Percentiles rank a stretch among this genome's conserved stretches.
These are phyloP conservation scores for Fusarium napiforme DNA, from an alignment of 2,329 filamentous ascomycete species.

Conservation along the genomic window DNA sequence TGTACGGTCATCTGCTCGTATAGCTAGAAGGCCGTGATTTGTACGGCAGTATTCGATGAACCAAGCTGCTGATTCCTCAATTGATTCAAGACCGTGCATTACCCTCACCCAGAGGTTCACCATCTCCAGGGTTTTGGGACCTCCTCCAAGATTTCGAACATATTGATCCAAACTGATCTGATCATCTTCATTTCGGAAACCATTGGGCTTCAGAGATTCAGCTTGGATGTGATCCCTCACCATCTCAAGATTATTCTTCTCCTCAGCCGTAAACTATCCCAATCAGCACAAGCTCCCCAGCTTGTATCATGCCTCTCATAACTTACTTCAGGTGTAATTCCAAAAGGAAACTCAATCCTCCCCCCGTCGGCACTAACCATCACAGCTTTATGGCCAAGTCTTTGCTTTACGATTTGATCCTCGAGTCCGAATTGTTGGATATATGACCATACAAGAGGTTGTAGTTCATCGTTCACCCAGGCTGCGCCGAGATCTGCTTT, in stretches of 20 bases:
- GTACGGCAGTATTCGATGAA: constrained; percentile 54
- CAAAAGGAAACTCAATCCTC: constrained; percentile 31
- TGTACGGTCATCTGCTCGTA: constrained; percentile 50
- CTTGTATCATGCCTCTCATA: no score
- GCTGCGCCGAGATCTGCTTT: constrained; percentile 65
- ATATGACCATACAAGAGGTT: constrained; percentile 57
- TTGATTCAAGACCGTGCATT: constrained; percentile 53
- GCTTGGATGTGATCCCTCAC: constrained; percentile 52
- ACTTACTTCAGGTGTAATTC: constrained; percentile 38
- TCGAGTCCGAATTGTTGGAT: constrained; percentile 55
- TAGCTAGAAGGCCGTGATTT: constrained; percentile 48
- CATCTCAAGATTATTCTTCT: constrained; percentile 49
- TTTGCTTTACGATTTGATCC: constrained; percentile 54
- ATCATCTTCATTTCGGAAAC: constrained; percentile 45
- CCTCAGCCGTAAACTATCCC: constrained; percentile 44
- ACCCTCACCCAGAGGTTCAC: constrained; percentile 51
- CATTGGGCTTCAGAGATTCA: constrained; percentile 41
- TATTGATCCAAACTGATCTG: constrained; percentile 50
- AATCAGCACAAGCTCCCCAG: constrained; percentile 2
- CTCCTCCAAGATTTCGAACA: constrained; percentile 47
- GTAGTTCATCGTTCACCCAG: constrained; percentile 69
- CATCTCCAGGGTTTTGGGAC: constrained; percentile 47
- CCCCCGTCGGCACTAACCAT: constrained; percentile 53
- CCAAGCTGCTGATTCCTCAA: constrained; percentile 50
- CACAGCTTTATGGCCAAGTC: constrained; percentile 57